These are phyloP conservation scores for Alternaria alternata DNA, from an alignment of 2,329 filamentous ascomycete genomes.

Conservation along the genomic window DNA sequence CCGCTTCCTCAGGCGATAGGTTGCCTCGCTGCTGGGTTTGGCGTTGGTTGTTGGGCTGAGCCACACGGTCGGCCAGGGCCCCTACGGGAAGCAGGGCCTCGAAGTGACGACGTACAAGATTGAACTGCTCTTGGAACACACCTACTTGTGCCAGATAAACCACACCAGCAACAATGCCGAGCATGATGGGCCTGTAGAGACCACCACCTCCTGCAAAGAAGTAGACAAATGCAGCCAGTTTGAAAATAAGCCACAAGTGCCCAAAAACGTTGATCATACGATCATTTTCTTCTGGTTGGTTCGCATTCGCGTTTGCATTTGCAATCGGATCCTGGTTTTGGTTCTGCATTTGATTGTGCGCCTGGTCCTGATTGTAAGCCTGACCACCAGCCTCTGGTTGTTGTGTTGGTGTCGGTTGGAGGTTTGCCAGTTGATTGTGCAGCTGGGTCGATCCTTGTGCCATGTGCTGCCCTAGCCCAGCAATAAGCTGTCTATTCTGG, in stretches of 20 bases:
- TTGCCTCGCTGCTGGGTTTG: constrained; percentile 25
- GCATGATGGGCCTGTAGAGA: constrained; percentile 51
- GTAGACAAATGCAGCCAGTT: constrained; percentile 66
- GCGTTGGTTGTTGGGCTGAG: constrained; percentile 15
- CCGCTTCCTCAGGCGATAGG: constrained; percentile 53
- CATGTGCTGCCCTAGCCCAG: constrained; percentile 42
- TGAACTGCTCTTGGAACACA: constrained; percentile 52
- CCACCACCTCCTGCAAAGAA: constrained; percentile 60
- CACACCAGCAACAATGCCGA: constrained; percentile 50
- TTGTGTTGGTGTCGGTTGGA: constrained; percentile 30
- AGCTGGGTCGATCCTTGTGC: constrained; percentile 26
- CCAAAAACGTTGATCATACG: constrained; percentile 37
- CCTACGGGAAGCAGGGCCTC: constrained; percentile 51
- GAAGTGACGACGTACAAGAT: constrained; percentile 53
- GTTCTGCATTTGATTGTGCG: constrained; percentile 21
- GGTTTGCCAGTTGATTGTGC: constrained; percentile 28
- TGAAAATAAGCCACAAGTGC: constrained; percentile 66
- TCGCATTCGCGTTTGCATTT: constrained; percentile 16
- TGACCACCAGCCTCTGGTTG: constrained; percentile 23
- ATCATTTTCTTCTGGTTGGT: constrained; percentile 33
- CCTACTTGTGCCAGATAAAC: constrained; percentile 55
- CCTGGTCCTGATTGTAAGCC: constrained; percentile 23
- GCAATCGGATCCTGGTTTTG: constrained; percentile 18
- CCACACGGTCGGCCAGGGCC: constrained; percentile 29
- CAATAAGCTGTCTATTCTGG: constrained; percentile 44